These are phyloP conservation scores for Sutorius eximius DNA, from an alignment of 1,284 basidiomycete species.

Conservation along the genomic window DNA sequence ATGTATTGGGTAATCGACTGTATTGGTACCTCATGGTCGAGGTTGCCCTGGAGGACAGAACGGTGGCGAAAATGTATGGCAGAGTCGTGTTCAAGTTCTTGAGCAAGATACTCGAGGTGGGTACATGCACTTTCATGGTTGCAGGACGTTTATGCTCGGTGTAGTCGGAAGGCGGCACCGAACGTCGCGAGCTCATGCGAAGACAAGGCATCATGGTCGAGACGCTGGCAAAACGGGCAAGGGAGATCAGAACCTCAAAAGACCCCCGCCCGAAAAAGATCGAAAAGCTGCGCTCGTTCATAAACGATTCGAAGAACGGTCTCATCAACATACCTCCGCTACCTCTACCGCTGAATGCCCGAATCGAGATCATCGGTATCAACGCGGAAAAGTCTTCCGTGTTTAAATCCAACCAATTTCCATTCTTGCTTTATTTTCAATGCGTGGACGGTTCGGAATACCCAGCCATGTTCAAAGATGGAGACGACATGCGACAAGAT, in stretches of 20 bases:
- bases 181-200: conserved; percentile 78
- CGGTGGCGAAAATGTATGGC: conserved; percentile 89
- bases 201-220: conserved; percentile 87
- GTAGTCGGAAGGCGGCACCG: conserved; percentile 71
- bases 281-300: conserved; percentile 83
- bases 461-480: conserved; percentile 97
- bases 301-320: conserved; percentile 84
- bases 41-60: conserved; percentile 70
- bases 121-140: conserved; percentile 16
- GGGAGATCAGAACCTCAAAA: conserved; percentile 86
- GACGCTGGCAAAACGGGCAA: conserved; percentile 79
- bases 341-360: conserved; percentile 88
- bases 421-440: conserved; percentile 88
- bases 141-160: conserved; percentile 10
- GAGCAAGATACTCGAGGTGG: conserved; percentile 81
- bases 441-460: conserved; percentile 77
- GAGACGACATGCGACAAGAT: conserved; percentile 97
- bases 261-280: conserved; percentile 97
- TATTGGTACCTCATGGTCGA: conserved; percentile 99
- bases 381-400: conserved; percentile 90
- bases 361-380: conserved; percentile 80
- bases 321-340: conserved; percentile 75
- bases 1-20: conserved; percentile 85
- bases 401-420: conserved; percentile 97
- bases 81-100: conserved; percentile 88